Evolutionary conservation across 2,329 filamentous ascomycete species (phyloP).

Genomic region (Aquanectria penicillioides): DNA sequence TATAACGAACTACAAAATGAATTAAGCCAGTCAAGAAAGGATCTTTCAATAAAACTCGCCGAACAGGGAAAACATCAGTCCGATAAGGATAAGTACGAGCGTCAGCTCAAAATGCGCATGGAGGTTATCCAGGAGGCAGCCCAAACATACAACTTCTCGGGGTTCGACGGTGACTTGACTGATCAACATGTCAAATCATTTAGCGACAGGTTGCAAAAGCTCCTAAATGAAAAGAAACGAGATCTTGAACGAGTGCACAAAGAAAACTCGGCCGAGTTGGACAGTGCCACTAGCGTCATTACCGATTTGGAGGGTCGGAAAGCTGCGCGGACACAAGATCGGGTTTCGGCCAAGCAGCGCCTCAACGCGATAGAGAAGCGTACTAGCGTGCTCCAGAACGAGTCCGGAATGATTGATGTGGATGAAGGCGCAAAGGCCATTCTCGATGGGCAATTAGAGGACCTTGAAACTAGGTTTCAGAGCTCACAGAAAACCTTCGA

Average conservation of each 20-base stretch:
- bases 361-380: constrained; percentile 80
- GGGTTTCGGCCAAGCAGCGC: constrained; percentile 76
- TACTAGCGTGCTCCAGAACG: constrained; percentile 71
- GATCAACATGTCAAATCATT: constrained; percentile 81
- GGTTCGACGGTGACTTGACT: constrained; percentile 82
- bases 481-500: constrained; percentile 72
- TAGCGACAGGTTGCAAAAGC: constrained; percentile 78
- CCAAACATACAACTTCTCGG: constrained; percentile 79
- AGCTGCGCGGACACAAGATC: constrained; percentile 77
- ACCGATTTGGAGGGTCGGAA: constrained; percentile 80
- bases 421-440: constrained; percentile 87
- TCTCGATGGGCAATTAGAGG: constrained; percentile 77
- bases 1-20: constrained; percentile 72
- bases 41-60: constrained; percentile 63
- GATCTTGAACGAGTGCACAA: constrained; percentile 79
- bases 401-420: constrained; percentile 77
- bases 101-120: constrained; percentile 77
- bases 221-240: constrained; percentile 80
- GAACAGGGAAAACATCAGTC: constrained; percentile 84
- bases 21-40: constrained; percentile 55
- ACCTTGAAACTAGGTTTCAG: constrained; percentile 71
- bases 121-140: constrained; percentile 83
- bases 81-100: constrained; percentile 87
- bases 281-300: constrained; percentile 76
- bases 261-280: constrained; percentile 78